Conservation (phyloP, 1,284 basidiomycete species). For the Papiliotrema flavescens region DNA sequence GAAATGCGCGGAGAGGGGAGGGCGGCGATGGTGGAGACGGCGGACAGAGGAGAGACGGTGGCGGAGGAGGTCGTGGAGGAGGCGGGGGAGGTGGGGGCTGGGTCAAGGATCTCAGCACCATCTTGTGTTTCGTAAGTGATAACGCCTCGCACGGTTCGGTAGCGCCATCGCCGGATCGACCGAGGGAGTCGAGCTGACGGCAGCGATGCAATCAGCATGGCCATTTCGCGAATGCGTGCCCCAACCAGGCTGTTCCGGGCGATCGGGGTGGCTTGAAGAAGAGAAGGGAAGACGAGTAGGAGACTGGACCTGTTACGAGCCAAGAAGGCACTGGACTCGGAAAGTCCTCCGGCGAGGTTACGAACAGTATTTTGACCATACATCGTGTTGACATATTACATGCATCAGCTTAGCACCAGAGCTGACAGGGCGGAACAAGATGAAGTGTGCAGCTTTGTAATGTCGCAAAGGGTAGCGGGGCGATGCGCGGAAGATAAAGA, state of each 20-base stretch:
- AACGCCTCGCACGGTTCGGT: no score
- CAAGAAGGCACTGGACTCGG: no score
- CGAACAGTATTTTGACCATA: no score
- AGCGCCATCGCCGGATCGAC: neutral
- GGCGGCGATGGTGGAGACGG: neutral
- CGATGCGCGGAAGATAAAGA: no score
- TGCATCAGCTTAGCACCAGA: no score
- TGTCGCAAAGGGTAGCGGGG: no score
- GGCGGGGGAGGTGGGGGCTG: conserved; percentile 30
- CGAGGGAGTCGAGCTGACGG: conserved; percentile 17
- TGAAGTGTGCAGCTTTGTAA: no score
- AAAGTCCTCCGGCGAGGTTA: no score
- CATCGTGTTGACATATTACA: no score
- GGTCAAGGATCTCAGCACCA: conserved; percentile 63
- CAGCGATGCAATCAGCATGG: conserved; percentile 61
- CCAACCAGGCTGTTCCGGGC: conserved; percentile 55
- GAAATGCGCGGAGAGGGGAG: conserved; percentile 1
- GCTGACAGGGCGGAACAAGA: no score
- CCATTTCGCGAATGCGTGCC: conserved; percentile 91
- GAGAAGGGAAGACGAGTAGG: neutral
- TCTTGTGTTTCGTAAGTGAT: conserved; percentile 83
- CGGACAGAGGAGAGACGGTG: neutral
- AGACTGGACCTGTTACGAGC: no score
- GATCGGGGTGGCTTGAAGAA: conserved; percentile 42
- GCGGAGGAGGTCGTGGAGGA: neutral